Conservation (phyloP, 1,139 yeast species). For the Hanseniaspora uvarum region DNA sequence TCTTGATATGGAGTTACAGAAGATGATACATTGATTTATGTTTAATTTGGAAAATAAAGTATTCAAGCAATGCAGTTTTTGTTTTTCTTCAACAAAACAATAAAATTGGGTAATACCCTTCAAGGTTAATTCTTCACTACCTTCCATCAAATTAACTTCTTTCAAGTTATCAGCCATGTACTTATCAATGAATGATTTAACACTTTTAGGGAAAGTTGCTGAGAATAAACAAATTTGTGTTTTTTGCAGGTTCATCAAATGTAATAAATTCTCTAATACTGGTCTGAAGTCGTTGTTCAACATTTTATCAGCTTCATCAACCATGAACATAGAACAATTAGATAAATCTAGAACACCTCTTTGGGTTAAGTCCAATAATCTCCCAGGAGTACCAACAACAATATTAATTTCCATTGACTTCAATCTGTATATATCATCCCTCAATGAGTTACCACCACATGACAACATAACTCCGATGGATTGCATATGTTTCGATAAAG, state of each 20-base stretch:
- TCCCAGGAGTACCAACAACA: slow-evolving; percentile 90
- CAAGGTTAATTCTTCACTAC: slow-evolving; percentile 58
- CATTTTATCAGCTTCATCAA: slow-evolving; percentile 99
- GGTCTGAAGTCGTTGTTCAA: slow-evolving; percentile 81
- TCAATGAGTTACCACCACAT: slow-evolving; percentile 92
- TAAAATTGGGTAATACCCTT: slow-evolving; percentile 95
- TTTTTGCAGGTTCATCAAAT: slow-evolving; percentile 59
- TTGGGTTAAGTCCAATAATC: slow-evolving; percentile 88
- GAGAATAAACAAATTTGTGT: slow-evolving; percentile 85
- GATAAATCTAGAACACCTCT: slow-evolving; percentile 79
- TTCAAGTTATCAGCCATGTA: slow-evolving; percentile 77
- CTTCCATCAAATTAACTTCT: slow-evolving; percentile 91
- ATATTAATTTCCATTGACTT: slow-evolving; percentile 77
- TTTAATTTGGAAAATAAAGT: slow-evolving; percentile 88
- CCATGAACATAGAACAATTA: slow-evolving; percentile 78
- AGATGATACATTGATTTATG: slow-evolving; percentile 90
- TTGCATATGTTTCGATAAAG: slow-evolving; percentile 80
- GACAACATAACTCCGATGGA: slow-evolving; percentile 94
- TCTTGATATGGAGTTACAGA: slow-evolving; percentile 92
- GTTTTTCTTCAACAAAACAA: slow-evolving; percentile 94
- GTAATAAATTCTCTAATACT: slow-evolving; percentile 77
- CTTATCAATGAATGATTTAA: slow-evolving; percentile 82
- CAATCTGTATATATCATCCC: slow-evolving; percentile 88
- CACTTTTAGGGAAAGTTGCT: slow-evolving; percentile 93
- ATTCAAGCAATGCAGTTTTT: slow-evolving; percentile 88